Evolutionary conservation across 371 early-diverging fungal genomes (phyloP).

Genomic region (Nematocida ironsii): DNA sequence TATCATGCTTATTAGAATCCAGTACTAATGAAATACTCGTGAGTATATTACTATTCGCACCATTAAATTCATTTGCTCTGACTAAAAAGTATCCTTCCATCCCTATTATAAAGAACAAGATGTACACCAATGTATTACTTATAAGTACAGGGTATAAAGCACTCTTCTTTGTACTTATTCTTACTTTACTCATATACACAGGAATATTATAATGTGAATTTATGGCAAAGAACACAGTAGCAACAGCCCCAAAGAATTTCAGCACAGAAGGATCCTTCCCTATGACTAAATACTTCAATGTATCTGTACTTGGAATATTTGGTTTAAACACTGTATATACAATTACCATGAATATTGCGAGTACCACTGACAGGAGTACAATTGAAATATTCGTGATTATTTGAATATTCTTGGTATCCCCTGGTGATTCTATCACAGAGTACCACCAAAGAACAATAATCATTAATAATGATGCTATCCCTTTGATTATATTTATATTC

Average conservation of each 20-base stretch:
- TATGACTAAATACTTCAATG: not conserved
- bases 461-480: not conserved
- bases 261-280: not conserved
- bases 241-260: not conserved
- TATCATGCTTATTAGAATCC: not conserved
- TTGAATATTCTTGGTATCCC: slow-evolving; percentile 1
- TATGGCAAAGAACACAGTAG: not conserved
- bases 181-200: not conserved
- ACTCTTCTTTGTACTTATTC: not conserved
- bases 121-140: not conserved
- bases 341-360: not conserved
- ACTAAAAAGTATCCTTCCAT: slow-evolving; percentile 9
- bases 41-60: not conserved
- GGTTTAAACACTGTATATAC: not conserved
- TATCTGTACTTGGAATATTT: not conserved
- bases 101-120: not conserved
- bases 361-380: not conserved
- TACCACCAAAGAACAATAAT: not conserved
- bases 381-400: slow-evolving; percentile 6
- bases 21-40: not conserved
- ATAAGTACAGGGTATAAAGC: not conserved
- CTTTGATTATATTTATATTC: not conserved
- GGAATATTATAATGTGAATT: slow-evolving; percentile 15
- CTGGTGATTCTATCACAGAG: not conserved
- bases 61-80: not conserved